A percentile compares a stretch with the other conserved stretches of the same genome.
These are phyloP conservation scores for Deinandra increscens DNA, from an alignment of 129 eudicot genomes.

Conservation along the genomic window DNA sequence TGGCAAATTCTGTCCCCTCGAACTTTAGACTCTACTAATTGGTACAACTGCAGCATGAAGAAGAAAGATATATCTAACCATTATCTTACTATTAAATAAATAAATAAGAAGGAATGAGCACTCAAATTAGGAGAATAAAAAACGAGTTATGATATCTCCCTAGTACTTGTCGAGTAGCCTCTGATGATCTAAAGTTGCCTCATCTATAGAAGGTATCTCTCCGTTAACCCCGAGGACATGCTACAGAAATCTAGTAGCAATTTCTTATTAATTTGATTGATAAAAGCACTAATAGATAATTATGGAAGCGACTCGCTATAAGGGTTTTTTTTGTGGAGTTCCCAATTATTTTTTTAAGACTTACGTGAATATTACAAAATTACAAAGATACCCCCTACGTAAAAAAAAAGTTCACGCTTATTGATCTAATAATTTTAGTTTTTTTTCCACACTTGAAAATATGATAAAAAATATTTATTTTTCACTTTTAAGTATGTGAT, in stretches of 20 bases:
- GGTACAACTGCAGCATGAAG: slow-evolving; percentile 69
- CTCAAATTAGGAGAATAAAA: neutral
- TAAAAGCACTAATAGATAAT: slow-evolving; percentile 8
- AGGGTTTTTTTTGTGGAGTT: too few relatives aligned
- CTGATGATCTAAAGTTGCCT: slow-evolving; percentile 84
- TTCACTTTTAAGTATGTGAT: too few relatives aligned
- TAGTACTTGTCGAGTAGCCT: slow-evolving; percentile 76
- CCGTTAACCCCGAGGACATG: slow-evolving; percentile 83
- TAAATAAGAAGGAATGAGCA: neutral
- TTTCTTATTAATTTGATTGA: slow-evolving; percentile 4
- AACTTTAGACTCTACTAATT: slow-evolving; percentile 79
- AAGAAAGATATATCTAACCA: slow-evolving; percentile 17
- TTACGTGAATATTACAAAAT: too few relatives aligned
- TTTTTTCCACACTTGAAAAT: too few relatives aligned
- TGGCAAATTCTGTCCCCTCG: slow-evolving; percentile 94
- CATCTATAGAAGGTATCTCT: slow-evolving; percentile 83
- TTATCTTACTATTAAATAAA: neutral
- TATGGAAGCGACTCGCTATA: too few relatives aligned
- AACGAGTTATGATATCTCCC: neutral
- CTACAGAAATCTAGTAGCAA: slow-evolving; percentile 45
- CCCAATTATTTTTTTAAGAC: too few relatives aligned
- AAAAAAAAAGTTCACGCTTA: too few relatives aligned
- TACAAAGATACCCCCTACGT: too few relatives aligned
- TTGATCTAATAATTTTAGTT: too few relatives aligned
- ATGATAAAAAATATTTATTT: too few relatives aligned